Evolutionary conservation across 2,329 filamentous ascomycete species (phyloP), one percentile per base, ranked within the genome.

Genomic region (Fusarium compactum): DNA sequence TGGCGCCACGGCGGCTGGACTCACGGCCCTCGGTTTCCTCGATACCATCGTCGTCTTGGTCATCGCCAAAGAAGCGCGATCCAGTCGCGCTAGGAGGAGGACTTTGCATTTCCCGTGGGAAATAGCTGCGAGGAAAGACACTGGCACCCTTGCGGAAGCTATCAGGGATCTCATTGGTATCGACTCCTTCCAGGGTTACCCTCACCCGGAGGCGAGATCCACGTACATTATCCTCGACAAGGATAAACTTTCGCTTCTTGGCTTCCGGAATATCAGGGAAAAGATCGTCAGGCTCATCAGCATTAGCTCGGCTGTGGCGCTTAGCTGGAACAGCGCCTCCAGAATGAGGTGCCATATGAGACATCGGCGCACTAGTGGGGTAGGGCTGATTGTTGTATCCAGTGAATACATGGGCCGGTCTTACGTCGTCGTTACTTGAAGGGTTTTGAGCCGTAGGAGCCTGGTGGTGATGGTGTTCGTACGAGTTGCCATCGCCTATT

Each of bases 81-180:
- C 92, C 91, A 0, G 91, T 91, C 2, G 92, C 90, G 56, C 90
- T 92, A 0, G 92, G 91, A 15, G 93, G 92, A 10, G 92, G 92
- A 64, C 90, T 92, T 77, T 95, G 93, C 94, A 97, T 97, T 82
- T 98, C 94, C 45, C 94, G 90, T 2, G 95, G 93, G 78, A 96
- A 97, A 82, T 95, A 98, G 60, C 93, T 95, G 50, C 94, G 91
- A 11, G 95, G 95, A 76, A 91, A 98, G 4, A 98, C 95, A 12
- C 93, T 94, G 75, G 95, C 95, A 58, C 89, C 90, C 82, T 94
- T 94, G 72, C 95, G 92, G 83, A 97, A 98, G 18, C 93, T 96
- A 80, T 98, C 95, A 2, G 95, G 95, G 77, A 98, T 97, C 81
- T 98, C 95, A 76, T 95, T 92, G 83, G 96, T 97, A 78, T 98